Conservation (phyloP, 2,329 filamentous ascomycete species). For the Aspergillus intermedius region DNA sequence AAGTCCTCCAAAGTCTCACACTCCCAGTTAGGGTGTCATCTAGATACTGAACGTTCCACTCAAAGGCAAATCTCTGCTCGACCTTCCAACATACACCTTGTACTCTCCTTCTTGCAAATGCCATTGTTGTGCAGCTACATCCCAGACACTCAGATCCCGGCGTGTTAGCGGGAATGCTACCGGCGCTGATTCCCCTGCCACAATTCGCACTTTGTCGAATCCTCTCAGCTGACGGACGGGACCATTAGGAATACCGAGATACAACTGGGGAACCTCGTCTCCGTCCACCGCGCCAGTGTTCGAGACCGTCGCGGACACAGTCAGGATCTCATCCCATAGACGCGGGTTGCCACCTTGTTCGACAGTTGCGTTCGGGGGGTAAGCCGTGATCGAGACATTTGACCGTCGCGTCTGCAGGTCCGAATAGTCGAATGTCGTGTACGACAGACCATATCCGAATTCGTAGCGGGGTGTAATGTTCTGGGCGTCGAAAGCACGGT, state of each 20-base stretch:
- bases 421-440: slow-evolving; percentile 20
- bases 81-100: slow-evolving; percentile 17
- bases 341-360: slow-evolving; percentile 47
- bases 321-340: slow-evolving; percentile 47
- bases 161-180: slow-evolving; percentile 40
- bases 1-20: too few relatives aligned
- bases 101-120: slow-evolving; percentile 10
- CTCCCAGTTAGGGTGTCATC: background rate
- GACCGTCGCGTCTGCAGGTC: slow-evolving; percentile 4
- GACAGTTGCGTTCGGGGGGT: slow-evolving; percentile 34
- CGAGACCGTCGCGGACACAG: slow-evolving; percentile 40
- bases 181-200: slow-evolving; percentile 32
- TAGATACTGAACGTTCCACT: slow-evolving; percentile 5
- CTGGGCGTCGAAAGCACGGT: slow-evolving; percentile 45
- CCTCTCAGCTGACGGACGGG: slow-evolving; percentile 40
- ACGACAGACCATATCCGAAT: slow-evolving; percentile 33
- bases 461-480: slow-evolving; percentile 32
- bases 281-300: slow-evolving; percentile 46
- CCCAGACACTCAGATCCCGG: slow-evolving; percentile 26
- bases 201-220: slow-evolving; percentile 46
- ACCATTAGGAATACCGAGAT: slow-evolving; percentile 37
- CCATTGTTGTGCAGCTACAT: slow-evolving; percentile 21
- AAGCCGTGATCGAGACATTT: slow-evolving; percentile 33
- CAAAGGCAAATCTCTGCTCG: slow-evolving; percentile 17
- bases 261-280: slow-evolving; percentile 49